Evolutionary conservation across 2,329 filamentous ascomycete species (phyloP).

Genomic region (Colletotrichum lini): DNA sequence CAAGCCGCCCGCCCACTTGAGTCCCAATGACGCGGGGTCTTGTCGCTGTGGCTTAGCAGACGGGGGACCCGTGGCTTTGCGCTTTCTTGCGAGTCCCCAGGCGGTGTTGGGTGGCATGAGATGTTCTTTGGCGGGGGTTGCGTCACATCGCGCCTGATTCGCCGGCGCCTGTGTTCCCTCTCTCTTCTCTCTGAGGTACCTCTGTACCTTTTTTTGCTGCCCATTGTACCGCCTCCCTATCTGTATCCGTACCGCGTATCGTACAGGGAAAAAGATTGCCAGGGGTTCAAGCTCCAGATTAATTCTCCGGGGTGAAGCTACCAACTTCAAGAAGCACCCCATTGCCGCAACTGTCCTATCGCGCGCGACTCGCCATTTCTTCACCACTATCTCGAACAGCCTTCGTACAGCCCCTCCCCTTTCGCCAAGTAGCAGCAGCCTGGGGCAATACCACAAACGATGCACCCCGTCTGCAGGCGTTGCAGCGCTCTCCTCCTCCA

Average conservation of each 20-base stretch:
- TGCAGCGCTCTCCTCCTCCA: constrained; percentile 25
- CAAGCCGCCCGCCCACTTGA: constrained; percentile 10
- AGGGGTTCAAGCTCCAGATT: constrained; percentile 37
- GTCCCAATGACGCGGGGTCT: constrained; percentile 37
- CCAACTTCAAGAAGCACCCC: constrained; percentile 11
- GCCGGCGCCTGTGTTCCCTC: background rate
- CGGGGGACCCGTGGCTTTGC: constrained; percentile 9
- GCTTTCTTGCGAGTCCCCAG: constrained; percentile 1
- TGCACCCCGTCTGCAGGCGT: constrained; percentile 30
- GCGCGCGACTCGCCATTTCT: background rate
- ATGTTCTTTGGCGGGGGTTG: background rate
- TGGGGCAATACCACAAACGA: background rate
- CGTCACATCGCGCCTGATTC: constrained; percentile 13
- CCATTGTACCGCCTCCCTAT: background rate
- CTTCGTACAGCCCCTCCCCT: too few species aligned
- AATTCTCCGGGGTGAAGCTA: constrained; percentile 14
- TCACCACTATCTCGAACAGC: background rate
- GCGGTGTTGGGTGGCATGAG: constrained; percentile 23
- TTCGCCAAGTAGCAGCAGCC: background rate
- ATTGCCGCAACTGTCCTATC: background rate
- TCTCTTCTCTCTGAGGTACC: background rate
- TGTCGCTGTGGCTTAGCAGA: constrained; percentile 30
- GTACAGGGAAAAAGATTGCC: background rate
- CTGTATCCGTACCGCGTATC: background rate
- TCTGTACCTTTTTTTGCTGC: background rate